These are phyloP conservation scores for Linum lewisii DNA, from an alignment of 345 rosid genomes.

Conservation along the genomic window DNA sequence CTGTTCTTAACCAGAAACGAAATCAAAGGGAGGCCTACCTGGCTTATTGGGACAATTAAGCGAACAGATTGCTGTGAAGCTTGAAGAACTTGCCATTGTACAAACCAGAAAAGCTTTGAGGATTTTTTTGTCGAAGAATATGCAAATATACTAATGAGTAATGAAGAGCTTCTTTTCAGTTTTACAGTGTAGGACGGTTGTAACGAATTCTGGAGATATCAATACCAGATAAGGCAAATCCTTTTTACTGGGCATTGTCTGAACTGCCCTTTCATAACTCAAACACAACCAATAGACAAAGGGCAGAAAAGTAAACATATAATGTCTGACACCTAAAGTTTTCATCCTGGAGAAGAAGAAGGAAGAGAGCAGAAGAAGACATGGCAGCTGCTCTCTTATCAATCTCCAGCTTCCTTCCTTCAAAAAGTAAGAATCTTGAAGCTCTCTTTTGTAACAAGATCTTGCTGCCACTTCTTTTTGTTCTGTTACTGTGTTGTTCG, in stretches of 20 bases:
- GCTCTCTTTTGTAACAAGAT: neutral
- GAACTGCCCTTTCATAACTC: conserved; percentile 19
- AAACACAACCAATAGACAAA: neutral
- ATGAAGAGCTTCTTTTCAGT: neutral
- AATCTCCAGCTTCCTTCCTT: conserved; percentile 24
- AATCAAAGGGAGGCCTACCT: conserved; percentile 20
- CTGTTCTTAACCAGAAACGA: neutral
- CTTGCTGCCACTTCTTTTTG: neutral
- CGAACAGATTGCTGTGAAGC: conserved; percentile 29
- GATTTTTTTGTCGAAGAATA: neutral
- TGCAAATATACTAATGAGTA: neutral
- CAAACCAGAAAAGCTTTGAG: conserved; percentile 2
- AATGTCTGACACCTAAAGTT: neutral
- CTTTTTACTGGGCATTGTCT: neutral
- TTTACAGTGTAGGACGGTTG: conserved; percentile 9
- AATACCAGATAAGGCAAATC: conserved; percentile 32
- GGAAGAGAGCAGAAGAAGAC: conserved; percentile 15
- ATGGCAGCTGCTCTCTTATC: conserved; percentile 40
- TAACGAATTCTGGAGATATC: conserved; percentile 3
- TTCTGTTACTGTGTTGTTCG: neutral
- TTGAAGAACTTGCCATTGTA: conserved; percentile 33
- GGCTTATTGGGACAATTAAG: conserved; percentile 24
- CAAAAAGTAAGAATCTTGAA: conserved; percentile 23
- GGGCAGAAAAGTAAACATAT: neutral
- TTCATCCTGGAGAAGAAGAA: neutral